Conservation (phyloP, 805 yeast genomes). For the Yarrowia porcina region DNA sequence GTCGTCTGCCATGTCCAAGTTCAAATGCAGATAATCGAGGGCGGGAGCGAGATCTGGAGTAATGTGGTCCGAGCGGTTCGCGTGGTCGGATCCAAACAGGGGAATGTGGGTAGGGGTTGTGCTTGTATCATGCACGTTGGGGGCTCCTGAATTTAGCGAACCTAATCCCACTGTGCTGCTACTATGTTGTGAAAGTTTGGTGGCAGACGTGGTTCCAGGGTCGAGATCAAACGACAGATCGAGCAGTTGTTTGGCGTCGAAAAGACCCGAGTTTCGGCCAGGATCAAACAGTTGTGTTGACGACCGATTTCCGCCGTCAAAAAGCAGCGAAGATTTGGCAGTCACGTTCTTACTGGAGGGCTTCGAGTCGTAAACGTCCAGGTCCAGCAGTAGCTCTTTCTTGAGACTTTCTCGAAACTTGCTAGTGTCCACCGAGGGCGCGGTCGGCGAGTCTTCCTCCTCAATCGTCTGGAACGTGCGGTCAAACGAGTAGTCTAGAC, state of each 20-base stretch:
- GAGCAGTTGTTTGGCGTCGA: background rate
- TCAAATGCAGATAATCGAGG: background rate
- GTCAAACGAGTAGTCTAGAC: slow-evolving; percentile 7
- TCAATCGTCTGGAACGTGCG: slow-evolving; percentile 9
- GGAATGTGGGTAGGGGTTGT: slow-evolving; percentile 4
- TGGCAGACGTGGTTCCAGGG: background rate
- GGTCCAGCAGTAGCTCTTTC: slow-evolving; percentile 17
- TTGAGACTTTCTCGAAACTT: background rate
- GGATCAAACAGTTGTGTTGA: background rate
- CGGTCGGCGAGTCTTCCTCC: background rate
- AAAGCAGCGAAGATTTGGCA: background rate
- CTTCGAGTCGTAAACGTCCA: background rate
- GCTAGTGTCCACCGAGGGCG: background rate
- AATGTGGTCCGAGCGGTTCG: background rate
- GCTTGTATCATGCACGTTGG: background rate
- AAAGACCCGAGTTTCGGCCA: background rate
- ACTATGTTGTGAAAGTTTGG: background rate
- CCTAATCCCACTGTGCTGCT: background rate
- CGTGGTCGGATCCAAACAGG: slow-evolving; percentile 7
- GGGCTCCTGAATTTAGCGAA: slow-evolving; percentile 20
- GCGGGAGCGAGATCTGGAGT: slow-evolving; percentile 4
- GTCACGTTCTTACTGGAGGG: background rate
- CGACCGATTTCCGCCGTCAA: background rate
- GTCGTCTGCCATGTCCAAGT: background rate
- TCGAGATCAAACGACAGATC: background rate